Percentiles rank a stretch among this genome's conserved stretches.
Evolutionary conservation across 169 alveolate species (phyloP).

Genomic region (Blepharisma undulans): DNA sequence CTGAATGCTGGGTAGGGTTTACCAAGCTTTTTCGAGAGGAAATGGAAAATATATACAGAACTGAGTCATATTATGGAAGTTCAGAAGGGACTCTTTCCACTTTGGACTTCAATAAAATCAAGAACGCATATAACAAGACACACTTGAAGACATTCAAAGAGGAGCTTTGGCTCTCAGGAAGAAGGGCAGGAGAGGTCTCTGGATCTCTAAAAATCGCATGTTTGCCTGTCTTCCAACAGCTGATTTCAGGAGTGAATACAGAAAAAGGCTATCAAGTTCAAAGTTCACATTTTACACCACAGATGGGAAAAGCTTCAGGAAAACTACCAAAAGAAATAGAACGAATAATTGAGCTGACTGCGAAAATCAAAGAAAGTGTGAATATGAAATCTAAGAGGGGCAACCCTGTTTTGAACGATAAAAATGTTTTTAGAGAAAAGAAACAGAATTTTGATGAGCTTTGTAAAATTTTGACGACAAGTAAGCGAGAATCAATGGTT

Average conservation of each 20-base stretch:
- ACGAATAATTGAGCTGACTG: not conserved
- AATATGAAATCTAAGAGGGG: not conserved
- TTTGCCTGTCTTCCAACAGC: constrained; percentile 37
- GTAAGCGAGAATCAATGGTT: constrained; percentile 31
- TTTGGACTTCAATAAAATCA: not conserved
- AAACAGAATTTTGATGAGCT: constrained; percentile 7
- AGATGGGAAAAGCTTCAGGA: constrained; percentile 3
- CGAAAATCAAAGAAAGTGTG: constrained; percentile 42
- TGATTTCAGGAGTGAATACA: constrained; percentile 58
- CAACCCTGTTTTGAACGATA: not conserved
- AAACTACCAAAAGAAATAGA: constrained; percentile 31
- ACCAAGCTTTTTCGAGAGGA: not conserved
- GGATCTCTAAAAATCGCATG: constrained; percentile 36
- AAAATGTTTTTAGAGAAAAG: not conserved
- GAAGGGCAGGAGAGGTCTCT: constrained; percentile 41
- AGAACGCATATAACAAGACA: not conserved
- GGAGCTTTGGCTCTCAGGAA: constrained; percentile 54
- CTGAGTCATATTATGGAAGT: not conserved
- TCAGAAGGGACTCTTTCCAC: not conserved
- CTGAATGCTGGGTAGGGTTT: not conserved
- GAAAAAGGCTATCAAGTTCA: constrained; percentile 53
- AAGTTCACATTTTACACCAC: constrained; percentile 19
- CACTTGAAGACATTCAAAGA: constrained; percentile 42
- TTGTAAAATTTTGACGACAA: not conserved
- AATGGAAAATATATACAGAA: constrained; percentile 2